Percentiles rank a stretch among this genome's conserved stretches.
These are phyloP conservation scores for Aspergillus heteromorphus DNA, from an alignment of 495 filamentous ascomycete species.

Conservation along the genomic window DNA sequence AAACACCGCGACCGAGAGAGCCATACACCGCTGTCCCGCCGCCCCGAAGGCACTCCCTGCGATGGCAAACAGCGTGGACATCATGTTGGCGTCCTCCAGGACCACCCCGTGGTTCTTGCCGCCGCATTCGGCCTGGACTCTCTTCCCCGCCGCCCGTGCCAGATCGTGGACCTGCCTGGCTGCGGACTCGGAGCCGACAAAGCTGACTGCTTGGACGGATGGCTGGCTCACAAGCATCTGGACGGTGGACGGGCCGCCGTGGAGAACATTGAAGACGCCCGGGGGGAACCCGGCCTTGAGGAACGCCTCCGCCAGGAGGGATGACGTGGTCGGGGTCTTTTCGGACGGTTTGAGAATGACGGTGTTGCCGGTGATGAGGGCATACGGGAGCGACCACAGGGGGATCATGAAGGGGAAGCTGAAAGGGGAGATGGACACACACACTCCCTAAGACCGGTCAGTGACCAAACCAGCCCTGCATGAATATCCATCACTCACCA, in stretches of 20 bases:
- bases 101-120: constrained; percentile 29
- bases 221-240: constrained; percentile 21
- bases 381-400: constrained; percentile 18
- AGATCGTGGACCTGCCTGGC: constrained; percentile 23
- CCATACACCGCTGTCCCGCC: constrained; percentile 29
- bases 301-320: constrained; percentile 19
- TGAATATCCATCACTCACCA: constrained; percentile 6
- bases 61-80: constrained; percentile 22
- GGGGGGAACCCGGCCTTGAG: constrained; percentile 19
- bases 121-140: constrained; percentile 24
- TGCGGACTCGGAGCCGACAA: constrained; percentile 24
- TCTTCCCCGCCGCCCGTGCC: constrained; percentile 18
- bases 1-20: constrained; percentile 25
- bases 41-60: constrained; percentile 28
- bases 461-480: too few relatives aligned
- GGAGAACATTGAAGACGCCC: constrained; percentile 27
- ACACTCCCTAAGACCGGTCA: constrained; percentile 17
- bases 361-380: constrained; percentile 22
- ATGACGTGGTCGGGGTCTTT: constrained; percentile 15
- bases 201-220: constrained; percentile 20
- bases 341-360: constrained; percentile 24
- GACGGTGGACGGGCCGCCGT: constrained; percentile 15
- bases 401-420: constrained; percentile 28
- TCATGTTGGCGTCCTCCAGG: constrained; percentile 27
- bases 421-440: constrained; percentile 23